A percentile compares a stretch with the other conserved stretches of the same genome.
phyloP scores from a whole-genome alignment of 1,284 basidiomycete genomes.

The Ceratobasidium sp. region DNA sequence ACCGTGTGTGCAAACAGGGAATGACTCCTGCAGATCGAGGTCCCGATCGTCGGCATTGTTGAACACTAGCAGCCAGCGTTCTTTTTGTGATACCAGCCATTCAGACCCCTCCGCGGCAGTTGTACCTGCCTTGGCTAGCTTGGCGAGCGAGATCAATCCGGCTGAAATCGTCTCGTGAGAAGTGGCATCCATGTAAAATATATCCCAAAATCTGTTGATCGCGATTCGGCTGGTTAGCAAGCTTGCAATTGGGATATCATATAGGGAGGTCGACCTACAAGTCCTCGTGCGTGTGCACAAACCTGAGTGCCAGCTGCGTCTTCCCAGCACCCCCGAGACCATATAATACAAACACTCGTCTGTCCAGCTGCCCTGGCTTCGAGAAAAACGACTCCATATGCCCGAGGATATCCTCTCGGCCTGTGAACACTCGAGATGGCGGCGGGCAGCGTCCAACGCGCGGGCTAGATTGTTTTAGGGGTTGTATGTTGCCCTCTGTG shows the following conservation, averaged over 20 bases:
- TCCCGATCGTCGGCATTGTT: slow-evolving; percentile 8
- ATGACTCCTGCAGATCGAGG: not conserved
- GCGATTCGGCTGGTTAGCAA: not conserved
- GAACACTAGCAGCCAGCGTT: slow-evolving; percentile 16
- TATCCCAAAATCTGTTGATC: not conserved
- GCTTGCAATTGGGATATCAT: too few relatives aligned
- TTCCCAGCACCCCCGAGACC: slow-evolving; percentile 26
- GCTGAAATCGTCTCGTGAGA: not conserved
- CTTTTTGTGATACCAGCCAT: slow-evolving; percentile 24
- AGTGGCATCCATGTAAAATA: slow-evolving; percentile 33
- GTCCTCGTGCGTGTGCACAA: slow-evolving; percentile 3
- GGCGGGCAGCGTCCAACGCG: not conserved
- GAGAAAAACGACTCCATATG: slow-evolving; percentile 6
- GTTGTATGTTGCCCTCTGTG: too few relatives aligned
- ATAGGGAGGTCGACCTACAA: not conserved
- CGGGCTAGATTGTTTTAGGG: too few relatives aligned
- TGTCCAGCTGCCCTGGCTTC: not conserved
- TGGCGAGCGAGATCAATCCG: not conserved
- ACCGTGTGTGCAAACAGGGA: slow-evolving; percentile 26
- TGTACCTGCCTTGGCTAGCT: not conserved
- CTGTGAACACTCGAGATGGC: slow-evolving; percentile 6
- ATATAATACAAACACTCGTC: slow-evolving; percentile 14
- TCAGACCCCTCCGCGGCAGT: not conserved
- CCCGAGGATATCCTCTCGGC: not conserved
- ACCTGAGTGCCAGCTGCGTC: slow-evolving; percentile 11